phyloP scores from a whole-genome alignment of 352 stramenopile species.

The Phytopythium montanum region DNA sequence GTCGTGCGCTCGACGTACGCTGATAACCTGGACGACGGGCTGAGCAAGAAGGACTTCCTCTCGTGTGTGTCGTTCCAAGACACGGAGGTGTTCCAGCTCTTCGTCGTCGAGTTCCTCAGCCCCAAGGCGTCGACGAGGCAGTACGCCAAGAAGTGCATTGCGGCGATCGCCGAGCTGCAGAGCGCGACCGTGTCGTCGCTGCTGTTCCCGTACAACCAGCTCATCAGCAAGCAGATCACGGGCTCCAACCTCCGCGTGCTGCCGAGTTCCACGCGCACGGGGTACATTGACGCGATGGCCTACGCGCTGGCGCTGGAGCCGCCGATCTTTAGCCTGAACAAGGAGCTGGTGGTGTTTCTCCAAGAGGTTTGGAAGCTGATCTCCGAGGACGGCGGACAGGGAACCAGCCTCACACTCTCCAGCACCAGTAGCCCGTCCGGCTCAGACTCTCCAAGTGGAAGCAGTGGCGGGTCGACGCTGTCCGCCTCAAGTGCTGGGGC shows the following conservation, averaged over 20 bases:
- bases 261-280: conserved; percentile 57
- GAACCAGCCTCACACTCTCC: neutral
- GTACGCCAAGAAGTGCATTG: conserved; percentile 74
- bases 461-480: conserved; percentile 2
- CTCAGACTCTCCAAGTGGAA: conserved; percentile 9
- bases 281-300: conserved; percentile 86
- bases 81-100: conserved; percentile 83
- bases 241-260: conserved; percentile 74
- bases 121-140: conserved; percentile 58
- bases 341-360: conserved; percentile 83
- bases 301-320: conserved; percentile 71
- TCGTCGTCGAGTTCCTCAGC: conserved; percentile 86
- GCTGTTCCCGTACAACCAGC: conserved; percentile 79
- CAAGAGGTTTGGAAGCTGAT: conserved; percentile 86
- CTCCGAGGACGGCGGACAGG: conserved; percentile 49
- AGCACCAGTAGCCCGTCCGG: conserved; percentile 23
- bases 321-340: conserved; percentile 79
- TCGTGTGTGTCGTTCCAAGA: conserved; percentile 79
- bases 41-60: conserved; percentile 56
- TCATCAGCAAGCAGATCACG: conserved; percentile 85
- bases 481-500: conserved; percentile 27
- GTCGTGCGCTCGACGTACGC: conserved; percentile 34
- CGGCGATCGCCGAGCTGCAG: conserved; percentile 47
- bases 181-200: conserved; percentile 59
- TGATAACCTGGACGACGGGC: conserved; percentile 26